Percentiles rank a stretch among this genome's conserved stretches.
phyloP scores from a whole-genome alignment of 2,329 filamentous ascomycete genomes.

The Plenodomus biglobosus region DNA sequence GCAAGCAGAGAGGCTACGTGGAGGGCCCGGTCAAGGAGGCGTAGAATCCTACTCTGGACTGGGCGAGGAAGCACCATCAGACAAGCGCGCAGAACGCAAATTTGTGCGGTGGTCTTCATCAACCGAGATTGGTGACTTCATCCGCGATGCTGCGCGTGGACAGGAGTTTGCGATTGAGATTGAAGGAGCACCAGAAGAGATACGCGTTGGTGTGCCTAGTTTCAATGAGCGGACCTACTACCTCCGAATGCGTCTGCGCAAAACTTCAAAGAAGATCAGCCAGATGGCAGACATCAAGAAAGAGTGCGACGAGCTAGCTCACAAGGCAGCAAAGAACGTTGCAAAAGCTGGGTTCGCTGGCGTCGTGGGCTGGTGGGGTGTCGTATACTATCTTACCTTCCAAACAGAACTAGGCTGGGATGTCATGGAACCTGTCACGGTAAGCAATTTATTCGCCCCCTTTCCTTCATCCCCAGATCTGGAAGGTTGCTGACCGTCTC shows the following conservation, averaged over 20 bases:
- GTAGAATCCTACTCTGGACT: slow-evolving; percentile 72
- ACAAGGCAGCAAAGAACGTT: slow-evolving; percentile 73
- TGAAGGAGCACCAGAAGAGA: slow-evolving; percentile 67
- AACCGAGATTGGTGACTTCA: slow-evolving; percentile 92
- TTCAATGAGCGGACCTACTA: slow-evolving; percentile 92
- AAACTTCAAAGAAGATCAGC: slow-evolving; percentile 68
- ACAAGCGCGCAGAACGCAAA: slow-evolving; percentile 53
- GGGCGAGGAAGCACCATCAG: slow-evolving; percentile 58
- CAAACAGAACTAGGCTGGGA: slow-evolving; percentile 83
- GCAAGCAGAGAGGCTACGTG: slow-evolving; percentile 45
- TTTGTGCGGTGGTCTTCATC: slow-evolving; percentile 88
- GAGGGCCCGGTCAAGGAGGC: slow-evolving; percentile 57
- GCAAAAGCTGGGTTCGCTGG: slow-evolving; percentile 77
- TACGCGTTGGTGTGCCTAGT: slow-evolving; percentile 78
- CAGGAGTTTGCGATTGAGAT: slow-evolving; percentile 84
- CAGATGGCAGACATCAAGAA: slow-evolving; percentile 72
- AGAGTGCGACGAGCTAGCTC: slow-evolving; percentile 77
- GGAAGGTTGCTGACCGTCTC: slow-evolving; percentile 1
- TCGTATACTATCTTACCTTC: slow-evolving; percentile 71
- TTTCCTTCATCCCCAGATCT: background rate
- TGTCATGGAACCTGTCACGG: slow-evolving; percentile 82
- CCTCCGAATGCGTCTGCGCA: slow-evolving; percentile 73
- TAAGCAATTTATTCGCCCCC: slow-evolving; percentile 21
- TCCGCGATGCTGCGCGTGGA: slow-evolving; percentile 81
- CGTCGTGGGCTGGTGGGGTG: slow-evolving; percentile 76